phyloP scores from a whole-genome alignment of 257 asterid genomes.

The Schizonepeta tenuifolia region DNA sequence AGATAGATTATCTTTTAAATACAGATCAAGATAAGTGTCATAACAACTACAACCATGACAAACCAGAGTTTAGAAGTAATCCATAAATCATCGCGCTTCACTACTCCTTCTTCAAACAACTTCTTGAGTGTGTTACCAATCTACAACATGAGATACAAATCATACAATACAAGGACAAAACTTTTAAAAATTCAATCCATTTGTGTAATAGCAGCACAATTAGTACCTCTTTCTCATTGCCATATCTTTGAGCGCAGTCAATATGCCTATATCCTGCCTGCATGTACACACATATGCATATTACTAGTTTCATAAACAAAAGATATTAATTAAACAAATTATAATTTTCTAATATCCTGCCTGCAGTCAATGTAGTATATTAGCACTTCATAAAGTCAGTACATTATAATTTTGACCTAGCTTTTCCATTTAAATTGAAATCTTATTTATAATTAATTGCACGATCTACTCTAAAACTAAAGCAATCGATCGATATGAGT shows the following conservation, averaged over 20 bases:
- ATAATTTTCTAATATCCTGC: not conserved
- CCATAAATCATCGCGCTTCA: slow-evolving; percentile 62
- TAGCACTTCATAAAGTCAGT: too few species aligned
- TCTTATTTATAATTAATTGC: not conserved
- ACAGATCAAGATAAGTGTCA: not conserved
- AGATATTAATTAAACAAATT: not conserved
- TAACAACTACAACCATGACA: not conserved
- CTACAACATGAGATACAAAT: slow-evolving; percentile 36
- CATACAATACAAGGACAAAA: not conserved
- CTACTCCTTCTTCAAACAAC: slow-evolving; percentile 53
- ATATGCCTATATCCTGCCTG: slow-evolving; percentile 73
- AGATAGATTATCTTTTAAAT: not conserved
- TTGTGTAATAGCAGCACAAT: not conserved
- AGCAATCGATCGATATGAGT: not conserved
- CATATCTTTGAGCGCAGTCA: slow-evolving; percentile 57
- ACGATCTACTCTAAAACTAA: not conserved
- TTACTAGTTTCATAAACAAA: not conserved
- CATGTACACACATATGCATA: slow-evolving; percentile 18
- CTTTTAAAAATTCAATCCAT: not conserved
- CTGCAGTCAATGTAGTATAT: too few species aligned
- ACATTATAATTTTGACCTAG: too few species aligned
- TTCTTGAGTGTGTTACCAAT: slow-evolving; percentile 57
- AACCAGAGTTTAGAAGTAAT: slow-evolving; percentile 67
- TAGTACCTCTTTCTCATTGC: slow-evolving; percentile 62
- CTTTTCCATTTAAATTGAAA: not conserved